These are phyloP conservation scores for Primulina huaijiensis DNA, from an alignment of 257 asterid genomes.

Conservation along the genomic window DNA sequence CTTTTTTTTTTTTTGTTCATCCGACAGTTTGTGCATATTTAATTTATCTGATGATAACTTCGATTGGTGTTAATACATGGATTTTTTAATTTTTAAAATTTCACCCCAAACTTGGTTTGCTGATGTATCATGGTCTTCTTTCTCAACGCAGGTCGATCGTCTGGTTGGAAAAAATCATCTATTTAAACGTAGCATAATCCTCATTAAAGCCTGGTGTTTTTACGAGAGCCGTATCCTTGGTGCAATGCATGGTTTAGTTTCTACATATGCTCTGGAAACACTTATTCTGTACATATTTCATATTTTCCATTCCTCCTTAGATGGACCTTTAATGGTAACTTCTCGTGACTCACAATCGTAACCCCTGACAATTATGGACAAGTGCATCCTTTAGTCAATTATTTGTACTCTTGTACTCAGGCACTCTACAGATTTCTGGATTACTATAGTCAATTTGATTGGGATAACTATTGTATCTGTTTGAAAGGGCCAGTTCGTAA, in stretches of 20 bases:
- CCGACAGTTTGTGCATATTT: too few relatives aligned
- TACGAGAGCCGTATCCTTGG: constrained; percentile 58
- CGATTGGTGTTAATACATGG: not conserved
- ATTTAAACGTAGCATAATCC: constrained; percentile 47
- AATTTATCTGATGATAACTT: too few relatives aligned
- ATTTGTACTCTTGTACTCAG: constrained; percentile 30
- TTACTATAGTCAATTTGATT: constrained; percentile 73
- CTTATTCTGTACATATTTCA: constrained; percentile 49
- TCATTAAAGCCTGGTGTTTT: constrained; percentile 56
- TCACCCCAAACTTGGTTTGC: not conserved
- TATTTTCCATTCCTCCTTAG: constrained; percentile 40
- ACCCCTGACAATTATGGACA: constrained; percentile 5
- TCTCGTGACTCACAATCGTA: constrained; percentile 14
- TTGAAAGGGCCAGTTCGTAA: constrained; percentile 68
- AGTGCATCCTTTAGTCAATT: constrained; percentile 20
- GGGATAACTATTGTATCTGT: constrained; percentile 78
- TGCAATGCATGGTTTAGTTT: constrained; percentile 51
- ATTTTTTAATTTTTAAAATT: not conserved
- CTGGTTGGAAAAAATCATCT: constrained; percentile 47
- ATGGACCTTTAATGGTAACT: constrained; percentile 59
- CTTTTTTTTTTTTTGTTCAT: not conserved
- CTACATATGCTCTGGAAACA: constrained; percentile 52
- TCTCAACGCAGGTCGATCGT: constrained; percentile 44
- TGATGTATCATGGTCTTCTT: not conserved
- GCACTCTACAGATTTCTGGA: constrained; percentile 75